Evolutionary conservation across 768 basidiomycete species (phyloP).

Genomic region (Lyophyllum atratum): DNA sequence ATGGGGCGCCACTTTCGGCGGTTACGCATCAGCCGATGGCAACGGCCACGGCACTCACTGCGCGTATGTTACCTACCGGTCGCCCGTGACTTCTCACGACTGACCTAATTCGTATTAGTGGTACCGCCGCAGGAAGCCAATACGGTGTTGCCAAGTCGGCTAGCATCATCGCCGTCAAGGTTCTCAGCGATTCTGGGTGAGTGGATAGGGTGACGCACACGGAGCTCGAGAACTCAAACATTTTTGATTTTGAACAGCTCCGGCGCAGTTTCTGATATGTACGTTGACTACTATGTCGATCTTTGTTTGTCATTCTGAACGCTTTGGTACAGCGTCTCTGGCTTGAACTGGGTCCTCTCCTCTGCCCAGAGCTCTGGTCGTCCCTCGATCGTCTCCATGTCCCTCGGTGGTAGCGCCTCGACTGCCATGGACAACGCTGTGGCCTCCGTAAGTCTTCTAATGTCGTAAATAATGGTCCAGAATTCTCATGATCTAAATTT

Average conservation of each 20-base stretch:
- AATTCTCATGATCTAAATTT: background rate
- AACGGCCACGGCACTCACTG: slow-evolving; percentile 45
- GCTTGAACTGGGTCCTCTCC: background rate
- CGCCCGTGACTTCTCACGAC: background rate
- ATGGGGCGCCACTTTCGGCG: slow-evolving; percentile 41
- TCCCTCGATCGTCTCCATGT: slow-evolving; percentile 9
- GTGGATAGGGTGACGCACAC: background rate
- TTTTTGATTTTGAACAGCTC: background rate
- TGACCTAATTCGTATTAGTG: slow-evolving; percentile 17
- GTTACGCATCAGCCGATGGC: slow-evolving; percentile 29
- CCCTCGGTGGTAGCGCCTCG: slow-evolving; percentile 7
- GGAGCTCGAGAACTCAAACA: background rate
- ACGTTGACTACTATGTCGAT: background rate
- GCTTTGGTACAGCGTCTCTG: background rate
- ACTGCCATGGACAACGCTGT: slow-evolving; percentile 7
- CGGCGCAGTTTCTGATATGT: slow-evolving; percentile 13
- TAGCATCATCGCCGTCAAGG: slow-evolving; percentile 15
- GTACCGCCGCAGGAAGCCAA: slow-evolving; percentile 33
- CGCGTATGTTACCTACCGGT: slow-evolving; percentile 24
- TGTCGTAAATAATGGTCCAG: background rate
- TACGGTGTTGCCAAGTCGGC: slow-evolving; percentile 35
- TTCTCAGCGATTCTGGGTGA: slow-evolving; percentile 11
- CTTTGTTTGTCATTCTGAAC: background rate
- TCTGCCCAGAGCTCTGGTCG: background rate
- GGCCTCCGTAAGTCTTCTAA: background rate